Conservation (phyloP, 1,284 basidiomycete species). For the Apiotrichum siamense region DNA sequence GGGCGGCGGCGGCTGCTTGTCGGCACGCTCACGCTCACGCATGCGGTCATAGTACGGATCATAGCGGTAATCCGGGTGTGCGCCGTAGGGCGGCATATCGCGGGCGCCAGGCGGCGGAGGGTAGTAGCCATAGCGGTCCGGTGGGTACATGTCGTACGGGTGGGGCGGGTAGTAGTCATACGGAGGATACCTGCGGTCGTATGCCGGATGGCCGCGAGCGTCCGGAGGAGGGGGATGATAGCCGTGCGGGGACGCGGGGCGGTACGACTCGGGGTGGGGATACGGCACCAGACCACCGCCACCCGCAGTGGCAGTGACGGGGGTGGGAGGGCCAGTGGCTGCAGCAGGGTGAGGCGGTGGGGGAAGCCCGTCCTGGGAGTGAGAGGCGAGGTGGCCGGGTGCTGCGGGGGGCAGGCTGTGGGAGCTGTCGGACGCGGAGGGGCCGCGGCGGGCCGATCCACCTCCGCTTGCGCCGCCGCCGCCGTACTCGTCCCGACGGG, state of each 20-base stretch:
- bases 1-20: too few relatives aligned
- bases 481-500: conserved; percentile 29
- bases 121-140: conserved; percentile 12
- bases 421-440: conserved; percentile 5
- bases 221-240: conserved; percentile 6
- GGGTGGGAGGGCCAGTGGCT: conserved; percentile 10
- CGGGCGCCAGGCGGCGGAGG: conserved; percentile 3
- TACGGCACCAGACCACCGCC: conserved; percentile 1
- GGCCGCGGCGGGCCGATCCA: conserved; percentile 14
- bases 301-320: conserved; percentile 14
- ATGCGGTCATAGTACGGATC: conserved; percentile 14
- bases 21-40: conserved; percentile 6
- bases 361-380: background rate
- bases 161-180: conserved; percentile 11
- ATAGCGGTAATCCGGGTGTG: conserved; percentile 13
- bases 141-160: conserved; percentile 3
- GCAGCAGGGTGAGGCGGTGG: conserved; percentile 14
- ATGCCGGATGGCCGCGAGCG: background rate
- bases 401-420: conserved; percentile 3
- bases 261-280: conserved; percentile 13
- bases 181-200: conserved; percentile 11
- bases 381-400: conserved; percentile 5
- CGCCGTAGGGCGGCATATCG: background rate
- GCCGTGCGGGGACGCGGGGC: conserved; percentile 11
- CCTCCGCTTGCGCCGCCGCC: too few relatives aligned